These are phyloP conservation scores for Citrus sinensis DNA, from an alignment of 345 rosid species.

Conservation along the genomic window DVS_A1.0 CM039164.1:3417501-3418000, in stretches of 20 bases:
- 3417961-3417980: too few relatives aligned
- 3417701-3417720: not conserved
- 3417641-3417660: not conserved
- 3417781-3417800: too few relatives aligned
- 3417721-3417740: not conserved
- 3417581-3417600: not conserved
- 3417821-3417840: too few relatives aligned
- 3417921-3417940: too few relatives aligned
- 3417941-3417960: too few relatives aligned
- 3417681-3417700: not conserved
- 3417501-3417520: not conserved
- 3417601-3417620: constrained; percentile 6
- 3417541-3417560: not conserved
- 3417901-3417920: too few relatives aligned
- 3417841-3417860: too few relatives aligned
- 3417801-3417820: too few relatives aligned
- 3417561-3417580: not conserved
- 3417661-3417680: not conserved
- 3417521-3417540: not conserved
- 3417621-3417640: not conserved
- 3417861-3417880: too few relatives aligned
- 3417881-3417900: too few relatives aligned
- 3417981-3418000: too few relatives aligned
- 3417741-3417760: not conserved
- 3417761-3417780: too few relatives aligned